Conservation (phyloP, 129 eudicot genomes). For the Saussurea involucrata region DNA sequence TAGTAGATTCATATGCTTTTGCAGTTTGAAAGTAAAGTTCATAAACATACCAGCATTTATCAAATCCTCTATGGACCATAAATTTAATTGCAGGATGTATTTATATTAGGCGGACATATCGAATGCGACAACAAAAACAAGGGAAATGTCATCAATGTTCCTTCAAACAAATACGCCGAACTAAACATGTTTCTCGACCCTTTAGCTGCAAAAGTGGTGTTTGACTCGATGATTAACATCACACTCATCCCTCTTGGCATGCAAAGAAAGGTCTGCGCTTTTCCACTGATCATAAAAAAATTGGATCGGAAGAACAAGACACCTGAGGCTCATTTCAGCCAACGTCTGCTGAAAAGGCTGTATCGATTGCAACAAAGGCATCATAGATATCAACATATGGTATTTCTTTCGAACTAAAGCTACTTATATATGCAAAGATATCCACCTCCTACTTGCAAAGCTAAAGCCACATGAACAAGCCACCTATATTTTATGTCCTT, state of each 20-base stretch:
- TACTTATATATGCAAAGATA: too few relatives aligned
- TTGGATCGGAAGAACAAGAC: slow-evolving; percentile 39
- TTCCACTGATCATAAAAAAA: slow-evolving; percentile 29
- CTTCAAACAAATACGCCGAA: slow-evolving; percentile 63
- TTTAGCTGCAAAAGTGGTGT: slow-evolving; percentile 68
- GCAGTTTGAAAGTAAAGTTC: neutral
- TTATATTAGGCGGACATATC: slow-evolving; percentile 69
- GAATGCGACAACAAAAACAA: slow-evolving; percentile 14
- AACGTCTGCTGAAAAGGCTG: slow-evolving; percentile 42
- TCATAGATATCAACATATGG: slow-evolving; percentile 65
- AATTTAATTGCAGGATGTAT: slow-evolving; percentile 57
- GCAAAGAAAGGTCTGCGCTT: slow-evolving; percentile 44
- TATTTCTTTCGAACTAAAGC: slow-evolving; percentile 10
- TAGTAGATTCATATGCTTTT: slow-evolving; percentile 3
- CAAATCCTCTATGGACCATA: neutral
- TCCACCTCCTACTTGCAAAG: too few relatives aligned
- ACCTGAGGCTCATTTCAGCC: slow-evolving; percentile 51
- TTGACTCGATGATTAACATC: slow-evolving; percentile 49
- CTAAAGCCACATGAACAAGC: too few relatives aligned
- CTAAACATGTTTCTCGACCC: slow-evolving; percentile 82
- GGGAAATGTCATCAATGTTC: slow-evolving; percentile 68
- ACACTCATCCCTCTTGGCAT: slow-evolving; percentile 59
- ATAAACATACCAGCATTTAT: neutral
- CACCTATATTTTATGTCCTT: too few relatives aligned
- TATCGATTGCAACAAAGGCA: slow-evolving; percentile 38